Base-by-base conservation (phyloP, 768 basidiomycete species). In the Ramaria rubella region DNA sequence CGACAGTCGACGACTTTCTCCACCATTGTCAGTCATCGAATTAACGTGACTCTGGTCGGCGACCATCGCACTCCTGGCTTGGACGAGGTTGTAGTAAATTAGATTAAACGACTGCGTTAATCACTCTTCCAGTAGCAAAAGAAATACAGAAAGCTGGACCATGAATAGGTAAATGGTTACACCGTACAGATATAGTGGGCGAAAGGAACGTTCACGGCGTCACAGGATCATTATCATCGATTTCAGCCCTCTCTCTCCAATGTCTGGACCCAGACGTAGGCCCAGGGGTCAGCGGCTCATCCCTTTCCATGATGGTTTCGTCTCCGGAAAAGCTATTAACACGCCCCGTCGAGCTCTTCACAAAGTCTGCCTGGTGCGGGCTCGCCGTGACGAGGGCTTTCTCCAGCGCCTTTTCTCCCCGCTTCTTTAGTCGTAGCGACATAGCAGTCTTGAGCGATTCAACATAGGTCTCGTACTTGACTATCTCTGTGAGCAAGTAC, bases 381-480 rank as follows among this genome's bases (percentile, higher is more conserved):
- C 48, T 54, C 17, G 63, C 59, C 26, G 65, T 66, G 21, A 72
- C 73, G 50, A 86, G 67, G 3, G 84, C 83, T 46, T 73, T 73
- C 65, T 87, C 85, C 46, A 88, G 68, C 30, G 80, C 82, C 72
- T 90, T 94, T 71, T 97, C 91, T 29, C 94, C 94, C 53, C 92
- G 82, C 69, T 86, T 91, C 72, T 90, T 91, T 62, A 95, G 73
- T 31, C 94, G 83, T 42, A 95, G 76, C 8, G 76, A 74, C 85
- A 94, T 94, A 34, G 88, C 94, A 4, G 75, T 72, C 67, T 86
- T 82, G 29, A 99, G 77, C 5, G 93, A 90, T 61, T 95, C 93
- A 55, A 95, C 86, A 68, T 99, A 99, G 15, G 89, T 88, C 52
- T 91, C 85, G 70, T 97, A 98, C 69, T 98, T 98, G 67, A 93